These are phyloP conservation scores for Syzygium oleosum DNA, from an alignment of 345 rosid species.

Conservation along the genomic window DNA sequence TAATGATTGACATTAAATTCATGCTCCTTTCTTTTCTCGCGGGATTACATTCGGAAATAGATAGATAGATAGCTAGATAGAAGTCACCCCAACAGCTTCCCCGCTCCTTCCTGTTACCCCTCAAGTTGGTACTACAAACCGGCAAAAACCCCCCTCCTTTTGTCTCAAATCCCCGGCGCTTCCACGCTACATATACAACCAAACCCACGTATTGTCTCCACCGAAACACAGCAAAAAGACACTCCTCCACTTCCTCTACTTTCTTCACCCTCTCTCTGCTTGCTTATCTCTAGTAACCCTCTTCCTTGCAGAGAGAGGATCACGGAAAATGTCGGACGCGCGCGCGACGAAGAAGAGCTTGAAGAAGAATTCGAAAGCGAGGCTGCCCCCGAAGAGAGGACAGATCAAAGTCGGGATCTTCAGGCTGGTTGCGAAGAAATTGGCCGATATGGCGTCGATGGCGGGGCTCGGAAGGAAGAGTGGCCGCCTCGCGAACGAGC, in stretches of 20 bases:
- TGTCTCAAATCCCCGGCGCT: background rate
- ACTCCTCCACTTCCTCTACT: background rate
- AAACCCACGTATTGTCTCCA: background rate
- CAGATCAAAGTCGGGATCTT: background rate
- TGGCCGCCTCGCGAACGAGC: background rate
- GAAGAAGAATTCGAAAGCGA: background rate
- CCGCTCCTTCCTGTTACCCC: background rate
- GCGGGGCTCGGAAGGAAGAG: background rate
- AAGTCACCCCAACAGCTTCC: background rate
- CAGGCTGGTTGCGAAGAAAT: background rate
- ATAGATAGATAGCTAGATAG: background rate
- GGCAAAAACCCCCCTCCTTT: background rate
- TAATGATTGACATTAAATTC: background rate
- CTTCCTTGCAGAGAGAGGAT: background rate
- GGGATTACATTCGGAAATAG: background rate
- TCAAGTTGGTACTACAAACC: background rate
- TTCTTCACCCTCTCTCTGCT: background rate
- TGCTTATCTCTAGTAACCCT: background rate
- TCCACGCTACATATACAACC: background rate
- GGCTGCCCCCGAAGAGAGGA: background rate
- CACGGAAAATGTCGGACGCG: background rate
- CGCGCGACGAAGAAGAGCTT: too few relatives aligned
- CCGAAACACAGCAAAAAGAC: background rate
- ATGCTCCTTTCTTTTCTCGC: background rate
- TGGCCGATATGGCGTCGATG: background rate